Conservation (phyloP, 306 rosid genomes). For the Glycine latifolia region DNA sequence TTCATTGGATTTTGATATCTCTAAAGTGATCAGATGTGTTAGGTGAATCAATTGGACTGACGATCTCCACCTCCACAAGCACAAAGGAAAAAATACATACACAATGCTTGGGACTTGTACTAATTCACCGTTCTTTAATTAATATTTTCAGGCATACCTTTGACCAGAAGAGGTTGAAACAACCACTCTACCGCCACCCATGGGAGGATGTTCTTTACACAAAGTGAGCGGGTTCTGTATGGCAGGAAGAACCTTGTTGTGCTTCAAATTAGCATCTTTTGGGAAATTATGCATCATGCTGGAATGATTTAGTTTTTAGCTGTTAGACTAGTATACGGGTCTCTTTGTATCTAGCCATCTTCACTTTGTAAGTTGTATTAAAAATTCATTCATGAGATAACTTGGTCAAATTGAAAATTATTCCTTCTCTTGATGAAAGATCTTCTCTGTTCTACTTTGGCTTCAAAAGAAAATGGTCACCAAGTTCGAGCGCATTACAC, state of each 20-base stretch:
- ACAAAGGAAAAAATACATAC: background rate
- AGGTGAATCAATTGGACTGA: background rate
- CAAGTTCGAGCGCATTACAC: too few species aligned
- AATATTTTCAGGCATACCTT: constrained; percentile 77
- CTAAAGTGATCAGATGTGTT: too few species aligned
- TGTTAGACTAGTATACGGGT: constrained; percentile 52
- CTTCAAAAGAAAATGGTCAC: too few species aligned
- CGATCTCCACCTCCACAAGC: background rate
- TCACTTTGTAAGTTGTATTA: constrained; percentile 55
- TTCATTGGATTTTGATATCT: background rate
- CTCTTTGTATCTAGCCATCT: constrained; percentile 41
- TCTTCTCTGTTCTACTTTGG: too few species aligned
- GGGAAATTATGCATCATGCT: constrained; percentile 37
- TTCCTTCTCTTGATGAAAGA: too few species aligned
- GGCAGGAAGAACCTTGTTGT: constrained; percentile 32
- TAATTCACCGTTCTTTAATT: constrained; percentile 34
- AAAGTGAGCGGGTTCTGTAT: constrained; percentile 58
- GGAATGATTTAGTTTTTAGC: constrained; percentile 33
- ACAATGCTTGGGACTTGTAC: background rate
- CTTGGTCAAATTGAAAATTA: too few species aligned
- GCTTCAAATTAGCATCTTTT: constrained; percentile 40
- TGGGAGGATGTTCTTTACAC: constrained; percentile 97
- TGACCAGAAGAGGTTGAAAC: constrained; percentile 95
- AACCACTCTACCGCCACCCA: constrained; percentile 95
- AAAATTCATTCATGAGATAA: too few species aligned